Base-by-base conservation (phyloP, 108 stramenopile species). In the Nitzschia inconspicua region DNA sequence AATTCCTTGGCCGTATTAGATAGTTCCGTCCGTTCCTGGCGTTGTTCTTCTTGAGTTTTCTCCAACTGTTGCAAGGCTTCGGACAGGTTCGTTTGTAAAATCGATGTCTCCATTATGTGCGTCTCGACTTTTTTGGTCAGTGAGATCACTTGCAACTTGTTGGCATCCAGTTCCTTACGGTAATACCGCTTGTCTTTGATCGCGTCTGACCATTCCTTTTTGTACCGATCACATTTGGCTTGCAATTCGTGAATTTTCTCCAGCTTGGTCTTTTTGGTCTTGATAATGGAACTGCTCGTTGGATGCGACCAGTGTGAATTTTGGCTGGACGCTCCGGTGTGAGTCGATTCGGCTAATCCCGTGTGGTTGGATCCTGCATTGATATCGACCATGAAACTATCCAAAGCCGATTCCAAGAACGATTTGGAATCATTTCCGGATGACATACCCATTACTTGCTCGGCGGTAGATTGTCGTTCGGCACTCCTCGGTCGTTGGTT, bases 241-340 rank as follows among this genome's bases (percentile, higher is more conserved):
- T 64, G 70, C 9, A 72, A 41, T 63, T 72, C 70, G 27, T 60
- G 62, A 32, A 61, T 63, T 46, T 65, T 76, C 43, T 76, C 68
- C 39, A 68, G 44, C 14, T 76, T 63, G 8, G 59, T 63, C 37
- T 64, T 76, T 39, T 58, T 59, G 36, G n/a, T n/a, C n/a, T n/a
- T n/a, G n/a, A n/a, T n/a, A n/a, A n/a, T n/a, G n/a, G n/a, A n/a
- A n/a, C n/a, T n/a, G n/a, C n/a, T n/a, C n/a, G n/a, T n/a, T n/a
- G n/a, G n/a, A n/a, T n/a, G n/a, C n/a, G n/a, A n/a, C n/a, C n/a
- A n/a, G n/a, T n/a, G n/a, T n/a, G n/a, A n/a, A n/a, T n/a, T n/a
- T n/a, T n/a, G n/a, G n/a, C n/a, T n/a, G n/a, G n/a, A n/a, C n/a
- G n/a, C n/a, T n/a, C n/a, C n/a, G n/a, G n/a, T n/a, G n/a, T n/a